Conservation (phyloP, 2,329 filamentous ascomycete species). For the Fusarium stilboides region DNA sequence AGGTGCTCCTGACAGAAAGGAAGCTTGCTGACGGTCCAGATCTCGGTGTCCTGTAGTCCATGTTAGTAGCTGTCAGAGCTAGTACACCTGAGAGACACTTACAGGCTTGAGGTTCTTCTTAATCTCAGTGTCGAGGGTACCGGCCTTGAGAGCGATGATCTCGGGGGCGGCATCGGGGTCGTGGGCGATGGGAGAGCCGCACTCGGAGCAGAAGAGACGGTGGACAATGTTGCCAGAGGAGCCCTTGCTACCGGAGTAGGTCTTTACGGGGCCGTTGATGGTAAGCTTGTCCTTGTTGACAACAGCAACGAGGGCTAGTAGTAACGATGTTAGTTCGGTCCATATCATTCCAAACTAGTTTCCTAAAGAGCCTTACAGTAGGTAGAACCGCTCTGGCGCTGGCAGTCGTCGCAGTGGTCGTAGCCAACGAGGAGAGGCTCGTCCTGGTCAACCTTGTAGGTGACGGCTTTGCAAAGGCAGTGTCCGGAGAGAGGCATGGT, state of each 20-base stretch:
- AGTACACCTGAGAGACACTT: slow-evolving; percentile 46
- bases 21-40: slow-evolving; percentile 78
- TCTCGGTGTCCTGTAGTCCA: slow-evolving; percentile 72
- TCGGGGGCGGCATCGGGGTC: slow-evolving; percentile 79
- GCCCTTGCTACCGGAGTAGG: slow-evolving; percentile 69
- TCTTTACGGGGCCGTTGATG: slow-evolving; percentile 76
- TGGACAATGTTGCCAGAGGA: slow-evolving; percentile 75
- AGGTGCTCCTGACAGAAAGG: slow-evolving; percentile 78
- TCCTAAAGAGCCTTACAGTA: slow-evolving; percentile 68
- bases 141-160: slow-evolving; percentile 79
- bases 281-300: slow-evolving; percentile 77
- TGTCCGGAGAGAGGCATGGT: slow-evolving; percentile 78
- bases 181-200: slow-evolving; percentile 78
- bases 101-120: slow-evolving; percentile 79
- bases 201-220: slow-evolving; percentile 79
- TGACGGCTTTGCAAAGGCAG: slow-evolving; percentile 80
- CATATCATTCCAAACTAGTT: neutral
- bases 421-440: slow-evolving; percentile 71
- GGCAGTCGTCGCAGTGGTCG: slow-evolving; percentile 82
- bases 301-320: slow-evolving; percentile 73
- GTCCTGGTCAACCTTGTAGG: slow-evolving; percentile 73
- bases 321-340: slow-evolving; percentile 14
- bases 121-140: slow-evolving; percentile 73
- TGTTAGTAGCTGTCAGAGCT: slow-evolving; percentile 21
- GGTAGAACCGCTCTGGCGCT: slow-evolving; percentile 78